Evolutionary conservation across 257 asterid species (phyloP), one percentile per base, ranked within the genome.

Genomic region (Gentiana dahurica): DNA sequence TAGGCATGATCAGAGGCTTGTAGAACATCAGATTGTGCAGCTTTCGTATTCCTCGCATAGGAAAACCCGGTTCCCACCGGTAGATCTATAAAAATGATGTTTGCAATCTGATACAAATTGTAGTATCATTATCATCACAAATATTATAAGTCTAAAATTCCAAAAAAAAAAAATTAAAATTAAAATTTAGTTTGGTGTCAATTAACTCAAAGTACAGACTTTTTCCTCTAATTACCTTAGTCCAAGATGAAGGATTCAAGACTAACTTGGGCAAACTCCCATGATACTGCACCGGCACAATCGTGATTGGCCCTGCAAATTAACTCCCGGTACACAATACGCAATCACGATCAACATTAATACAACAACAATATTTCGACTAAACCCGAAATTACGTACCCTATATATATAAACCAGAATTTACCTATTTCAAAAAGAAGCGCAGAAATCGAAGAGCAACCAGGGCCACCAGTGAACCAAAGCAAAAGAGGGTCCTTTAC

Each of bases 241-340:
- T 64, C 71, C 70, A 70, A 38, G 75, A 64, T 50, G 49, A 43
- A 3, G 71, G 67, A 60, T 64, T 60, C 24, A 64, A 37, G 1
- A 36, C 8, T 51, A 70, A 60, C 51, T 50, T 59, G 45, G 75
- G 75, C 57, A 70, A 51, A 54, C 57, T 70, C 45, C 67, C 75
- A 55, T 70, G 52, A 35, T 70, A 70, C 49, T 43, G 46, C 24
- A 48, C 37, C 24, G 38, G 59, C 37, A 59, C 71, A 38, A 70
- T 51, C 0, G 5, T 38, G 44, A 70, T 34, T 4, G 75, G 75
- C 36, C 75, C 75, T 70, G 55, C 50, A 51, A 36, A 39, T 36
- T 49, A 33, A 24, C 24, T 24, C 24, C 24, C 24, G 24, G 24
- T 24, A 24, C 24, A 24, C 24, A 24, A 24, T 24, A 24, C 24